Base-by-base conservation (phyloP, 352 stramenopile species). In the Globisporangium cederbergense region DNA sequence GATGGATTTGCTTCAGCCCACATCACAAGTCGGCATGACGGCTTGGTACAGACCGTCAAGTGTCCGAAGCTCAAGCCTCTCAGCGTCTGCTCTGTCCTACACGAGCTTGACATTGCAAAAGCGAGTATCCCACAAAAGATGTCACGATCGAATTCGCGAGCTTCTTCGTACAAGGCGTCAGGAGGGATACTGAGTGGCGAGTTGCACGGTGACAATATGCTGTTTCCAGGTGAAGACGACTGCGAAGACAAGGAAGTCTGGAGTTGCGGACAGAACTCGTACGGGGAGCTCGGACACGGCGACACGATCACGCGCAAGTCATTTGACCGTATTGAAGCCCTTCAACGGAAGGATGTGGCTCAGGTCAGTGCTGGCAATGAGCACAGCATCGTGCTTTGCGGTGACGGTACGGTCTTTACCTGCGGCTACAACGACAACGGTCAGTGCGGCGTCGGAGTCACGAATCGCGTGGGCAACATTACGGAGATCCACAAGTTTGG, bases 341-440 rank as follows among this genome's bases (percentile, higher is more conserved):
- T 96, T 0, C 81, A 93, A 54, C 75, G 83, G 43, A 94, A 93
- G 57, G 80, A 92, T 3, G 76, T 97, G 11, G 62, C 93, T 6
- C 77, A 95, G 62, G 67, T 97, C 43, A 82, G 86, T 10, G 89
- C 89, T n/a, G 89, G 89, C n/a, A 98, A 98, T 69, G 93, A 98
- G 56, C 93, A 98, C 65, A 97, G 81, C 3, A 78, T 98, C 14
- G 84, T 87, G 1, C 66, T 98, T 14, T 87, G 83, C 32, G 54
- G 58, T 0, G 79, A 93, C 59, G 91, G 92, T 9, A 78, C 73
- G 32, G 83, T 97, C 4, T 90, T 90, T 20, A 96, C 87, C 4
- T 96, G 88, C 32, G 93, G 93, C 3, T 98, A 98, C 76, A 98
- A 98, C 59, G 93, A 98, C 66, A 98, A 98, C 60, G 93, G 93